Evolutionary conservation across 2,329 filamentous ascomycete genomes (phyloP), one percentile per base, ranked within the genome.

Genomic region (Emergomyces africanus): DNA sequence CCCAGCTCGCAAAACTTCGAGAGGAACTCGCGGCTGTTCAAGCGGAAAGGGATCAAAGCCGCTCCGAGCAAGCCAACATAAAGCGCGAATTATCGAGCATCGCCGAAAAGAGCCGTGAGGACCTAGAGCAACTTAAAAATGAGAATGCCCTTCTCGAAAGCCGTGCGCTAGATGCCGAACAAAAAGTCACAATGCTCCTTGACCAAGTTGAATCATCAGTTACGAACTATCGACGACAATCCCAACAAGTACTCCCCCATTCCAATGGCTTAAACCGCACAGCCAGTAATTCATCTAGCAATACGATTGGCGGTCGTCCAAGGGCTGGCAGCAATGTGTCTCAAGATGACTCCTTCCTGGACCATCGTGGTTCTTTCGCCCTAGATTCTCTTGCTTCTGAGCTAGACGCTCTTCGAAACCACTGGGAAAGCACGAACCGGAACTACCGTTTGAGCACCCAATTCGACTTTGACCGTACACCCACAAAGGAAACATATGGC

Each of bases 371-470:
- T 57, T 84, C 81, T 0, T 77, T 85, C 65, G 92, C 91, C 2
- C 81, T 99, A 23, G 94, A 99, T 73, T 94, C 87, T 64, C 82
- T 99, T 28, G 92, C 94, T 12, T 90, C 84, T 63, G 94, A 99
- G 75, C 83, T 99, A 8, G 94, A 99, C 71, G 88, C 89, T 14
- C 79, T 99, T 54, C 84, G 92, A 57, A 89, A 80, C 57, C 91
- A 96, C 67, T 99, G 94, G 94, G 90, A 97, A 75, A 89, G 87
- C 44, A 96, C 90, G 14, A 96, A 92, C 76, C 94, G 95, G 74
- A 95, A 89, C 68, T 96, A 97, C 72, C 87, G 94, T 28, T 77
- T 96, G 50, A 95, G 89, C 73, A 91, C 87, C 68, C 85, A 88
- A 57, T 95, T 95, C 67, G 91, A 96, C 70, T 91, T 95, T 66